Base-by-base conservation (phyloP, 768 basidiomycete genomes). In the Rhodocollybia butyracea region DNA sequence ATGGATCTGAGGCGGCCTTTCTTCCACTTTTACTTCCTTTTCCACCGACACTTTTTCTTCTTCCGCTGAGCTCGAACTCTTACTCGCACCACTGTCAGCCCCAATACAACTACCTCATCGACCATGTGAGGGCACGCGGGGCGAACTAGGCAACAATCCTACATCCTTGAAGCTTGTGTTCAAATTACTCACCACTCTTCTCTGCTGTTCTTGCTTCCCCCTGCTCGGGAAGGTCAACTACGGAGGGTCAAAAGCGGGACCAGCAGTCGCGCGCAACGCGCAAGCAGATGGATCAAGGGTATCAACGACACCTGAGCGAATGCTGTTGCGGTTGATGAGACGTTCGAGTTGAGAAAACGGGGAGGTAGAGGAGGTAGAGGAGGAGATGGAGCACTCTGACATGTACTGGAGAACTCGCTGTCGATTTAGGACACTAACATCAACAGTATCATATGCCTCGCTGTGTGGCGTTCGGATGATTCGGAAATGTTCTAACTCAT, bases 151-250 rank as follows among this genome's bases (percentile, higher is more conserved):
- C 17, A 92, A 67, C 15, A 93, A 66, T 3, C 90, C 90, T 24
- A 91, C 90, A 51, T 88, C 88, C 67, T 84, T 83, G 73, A 93
- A 92, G 3, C 88, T 89, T 57, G 79, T 79, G 58, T 85, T 85
- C 26, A 93, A 69, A 59, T 84, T 86, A 54, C 81, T 79, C 51
- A 90, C 82, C 26, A 86, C 82, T 46, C 82, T 79, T 62, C 85
- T 81, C 12, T 83, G 79, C 57, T 84, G 81, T 64, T 91, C 89
- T 55, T 84, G 81, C 65, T 82, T 80, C 42, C 77, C 76, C 41
- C 88, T 80, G 2, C 84, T 79, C 7, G 83, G 79, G 55, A 88
- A 76, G 34, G 76, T 77, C 51, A 91, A 69, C 91, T 91, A 93
- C 6, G 79, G 80, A 24, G 81, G 70, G 12, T 67, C 62, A 43